Base-by-base conservation (phyloP, 2,329 filamentous ascomycete species). In the Aureobasidium leucospermi region DNA sequence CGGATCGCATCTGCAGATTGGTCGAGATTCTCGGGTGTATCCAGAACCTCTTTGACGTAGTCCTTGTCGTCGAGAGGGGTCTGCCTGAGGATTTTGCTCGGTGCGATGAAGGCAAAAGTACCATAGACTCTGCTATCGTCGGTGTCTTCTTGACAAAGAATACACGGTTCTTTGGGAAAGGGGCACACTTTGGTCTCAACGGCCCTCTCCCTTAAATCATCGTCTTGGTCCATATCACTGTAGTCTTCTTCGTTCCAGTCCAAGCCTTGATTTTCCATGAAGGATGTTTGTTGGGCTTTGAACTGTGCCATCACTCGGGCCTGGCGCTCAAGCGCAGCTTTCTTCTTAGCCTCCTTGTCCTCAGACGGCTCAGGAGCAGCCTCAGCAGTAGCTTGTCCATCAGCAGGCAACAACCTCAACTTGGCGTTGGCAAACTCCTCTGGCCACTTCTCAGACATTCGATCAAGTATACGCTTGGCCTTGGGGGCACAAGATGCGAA, bases 291-390 rank as follows among this genome's bases (percentile, higher is more conserved):
- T 69, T 99, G 93, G 70, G 96, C 88, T 71, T 97, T 94, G 74
- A 99, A 96, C 69, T 96, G 91, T 1, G 92, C 94, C 92, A 99
- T 96, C 34, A 99, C 90, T 68, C 85, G 88, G 1, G 92, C 92
- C 73, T 97, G 92, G 23, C 94, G 85, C 66, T 91, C 93, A 42
- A 92, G 76, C 0, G 94, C 94, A 56, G 93, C 89, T 73, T 89
- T 88, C 79, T 96, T 99, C 78, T 93, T 96, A 62, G 85, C 82
- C 68, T 93, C 89, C 65, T 87, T 87, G 16, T 57, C 60, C 29
- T 45, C 53, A 8, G 36, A 31, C 63, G 95, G 85, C 52, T 89
- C 83, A 67, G 96, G 90, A 6, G 89, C 83, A 1, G 88, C 80
- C 19, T 58, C 43, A 5, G 23, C 4, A 11, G 28, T 9, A 13